phyloP scores from a whole-genome alignment of 1,139 yeast species.

The Geotrichum reessii region DNA sequence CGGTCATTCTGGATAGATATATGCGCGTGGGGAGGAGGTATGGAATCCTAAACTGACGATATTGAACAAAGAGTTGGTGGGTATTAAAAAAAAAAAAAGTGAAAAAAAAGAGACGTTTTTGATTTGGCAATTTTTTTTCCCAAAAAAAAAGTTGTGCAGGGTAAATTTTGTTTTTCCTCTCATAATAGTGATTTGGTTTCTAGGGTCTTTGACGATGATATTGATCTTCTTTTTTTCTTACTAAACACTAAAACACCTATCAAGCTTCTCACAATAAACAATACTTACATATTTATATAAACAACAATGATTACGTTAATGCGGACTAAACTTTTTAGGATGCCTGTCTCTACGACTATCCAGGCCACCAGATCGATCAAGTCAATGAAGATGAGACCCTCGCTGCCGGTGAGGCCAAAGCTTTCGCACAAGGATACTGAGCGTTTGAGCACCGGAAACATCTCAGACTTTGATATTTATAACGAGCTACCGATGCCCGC shows the following conservation, averaged over 20 bases:
- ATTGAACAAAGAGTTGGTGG: not conserved
- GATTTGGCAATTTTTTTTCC: constrained; percentile 12
- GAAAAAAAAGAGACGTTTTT: not conserved
- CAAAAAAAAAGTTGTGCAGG: constrained; percentile 3
- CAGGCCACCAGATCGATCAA: constrained; percentile 12
- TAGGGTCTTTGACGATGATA: not conserved
- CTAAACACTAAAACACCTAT: not conserved
- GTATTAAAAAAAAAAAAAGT: not conserved
- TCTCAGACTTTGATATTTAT: constrained; percentile 33
- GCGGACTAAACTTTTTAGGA: not conserved
- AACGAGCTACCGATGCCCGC: constrained; percentile 34
- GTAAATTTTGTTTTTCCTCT: constrained; percentile 1
- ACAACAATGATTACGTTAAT: not conserved
- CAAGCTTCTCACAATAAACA: not conserved
- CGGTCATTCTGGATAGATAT: constrained; percentile 26
- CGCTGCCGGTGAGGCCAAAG: constrained; percentile 18
- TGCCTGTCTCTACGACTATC: not conserved
- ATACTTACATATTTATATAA: too few relatives aligned
- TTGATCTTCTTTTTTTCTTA: not conserved
- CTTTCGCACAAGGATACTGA: constrained; percentile 26
- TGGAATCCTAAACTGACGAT: not conserved
- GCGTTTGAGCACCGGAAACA: constrained; percentile 23
- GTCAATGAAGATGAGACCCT: constrained; percentile 17
- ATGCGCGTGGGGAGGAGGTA: not conserved
- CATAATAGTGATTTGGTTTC: not conserved